Evolutionary conservation across 139 green algal species (phyloP), one percentile per base, ranked within the genome.

Genomic region (Coccomyxa sp.): DNA sequence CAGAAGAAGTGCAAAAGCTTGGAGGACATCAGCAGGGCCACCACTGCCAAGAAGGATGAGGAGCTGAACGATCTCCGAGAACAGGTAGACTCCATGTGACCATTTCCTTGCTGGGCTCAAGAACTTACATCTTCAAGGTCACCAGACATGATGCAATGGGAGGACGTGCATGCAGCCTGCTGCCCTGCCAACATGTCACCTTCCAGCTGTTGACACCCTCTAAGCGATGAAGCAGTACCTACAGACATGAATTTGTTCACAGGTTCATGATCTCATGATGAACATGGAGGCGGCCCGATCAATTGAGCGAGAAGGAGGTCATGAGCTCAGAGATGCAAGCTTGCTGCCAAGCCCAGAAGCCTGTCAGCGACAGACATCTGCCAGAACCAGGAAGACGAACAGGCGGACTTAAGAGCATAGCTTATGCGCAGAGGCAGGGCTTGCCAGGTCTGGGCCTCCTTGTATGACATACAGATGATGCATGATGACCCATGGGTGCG

Each of bases 241-340:
- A n/a, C n/a, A n/a, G 75, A n/a, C 8, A 34, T 54, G 35, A 79
- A 31, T 7, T 70, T 73, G 38, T n/a, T 75, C 37, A 31, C 79
- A 90, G 75, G 91, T 94, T 10, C 87, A 89, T 0, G 91, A 95
- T 74, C 79, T 95, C 39, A 93, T 93, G 82, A 80, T 95, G 36
- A 94, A 86, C 83, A 81, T 95, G 18, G 89, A 97, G 87, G 89
- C 85, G 0, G 84, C 90, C 73, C 81, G 81, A 10, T 82, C 82
- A 27, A 83, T 92, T 35, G 36, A 24, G 35, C 22, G 31, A 24
- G 38, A 80, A 58, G 75, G 36, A 34, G 69, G 75, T 70, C 39
- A 64, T n/a, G 76, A 80, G 24, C 55, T 80, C 34, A 40, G 44
- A 27, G 58, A 75, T 7, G 76, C 55, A 1, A 75, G 38, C 33